phyloP scores from a whole-genome alignment of 2,329 filamentous ascomycete species.

The Sarocladiaceae sp. region DNA sequence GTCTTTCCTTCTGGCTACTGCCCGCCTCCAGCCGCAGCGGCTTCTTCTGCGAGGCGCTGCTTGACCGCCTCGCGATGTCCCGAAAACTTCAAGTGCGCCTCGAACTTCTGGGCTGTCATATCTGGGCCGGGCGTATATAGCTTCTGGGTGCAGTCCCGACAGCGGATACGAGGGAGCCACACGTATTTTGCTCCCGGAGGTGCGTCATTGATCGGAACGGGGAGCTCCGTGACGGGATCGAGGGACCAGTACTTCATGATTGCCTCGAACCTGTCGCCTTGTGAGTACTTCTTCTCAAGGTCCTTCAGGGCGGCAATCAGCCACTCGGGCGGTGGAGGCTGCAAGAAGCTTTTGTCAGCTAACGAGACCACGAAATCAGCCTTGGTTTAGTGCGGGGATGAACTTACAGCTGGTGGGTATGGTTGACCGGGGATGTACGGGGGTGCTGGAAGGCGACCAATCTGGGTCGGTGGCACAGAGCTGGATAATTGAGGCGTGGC shows the following conservation, averaged over 20 bases:
- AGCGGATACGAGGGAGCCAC: conserved; percentile 84
- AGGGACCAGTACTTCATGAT: conserved; percentile 87
- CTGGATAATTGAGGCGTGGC: conserved; percentile 25
- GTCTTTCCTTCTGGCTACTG: no score
- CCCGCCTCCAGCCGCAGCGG: conserved; percentile 8
- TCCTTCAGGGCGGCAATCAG: conserved; percentile 66
- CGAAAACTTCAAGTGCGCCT: conserved; percentile 84
- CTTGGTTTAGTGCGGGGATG: not conserved
- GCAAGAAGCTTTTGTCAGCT: conserved; percentile 1
- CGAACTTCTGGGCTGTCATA: conserved; percentile 81
- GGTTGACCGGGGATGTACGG: conserved; percentile 53
- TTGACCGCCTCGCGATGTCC: conserved; percentile 66
- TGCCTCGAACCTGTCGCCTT: conserved; percentile 74
- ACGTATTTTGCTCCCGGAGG: conserved; percentile 66
- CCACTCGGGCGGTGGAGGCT: conserved; percentile 87
- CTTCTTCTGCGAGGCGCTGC: conserved; percentile 22
- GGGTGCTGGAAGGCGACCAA: conserved; percentile 63
- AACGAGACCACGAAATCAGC: not conserved
- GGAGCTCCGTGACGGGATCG: conserved; percentile 62
- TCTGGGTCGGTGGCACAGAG: conserved; percentile 43
- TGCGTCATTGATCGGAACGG: conserved; percentile 39
- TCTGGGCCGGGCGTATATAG: conserved; percentile 87
- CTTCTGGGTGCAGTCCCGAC: conserved; percentile 88
- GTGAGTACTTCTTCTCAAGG: conserved; percentile 65
- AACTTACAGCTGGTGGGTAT: conserved; percentile 54